Evolutionary conservation across 768 basidiomycete genomes (phyloP).

Genomic region (Boletus patriciae): DNA sequence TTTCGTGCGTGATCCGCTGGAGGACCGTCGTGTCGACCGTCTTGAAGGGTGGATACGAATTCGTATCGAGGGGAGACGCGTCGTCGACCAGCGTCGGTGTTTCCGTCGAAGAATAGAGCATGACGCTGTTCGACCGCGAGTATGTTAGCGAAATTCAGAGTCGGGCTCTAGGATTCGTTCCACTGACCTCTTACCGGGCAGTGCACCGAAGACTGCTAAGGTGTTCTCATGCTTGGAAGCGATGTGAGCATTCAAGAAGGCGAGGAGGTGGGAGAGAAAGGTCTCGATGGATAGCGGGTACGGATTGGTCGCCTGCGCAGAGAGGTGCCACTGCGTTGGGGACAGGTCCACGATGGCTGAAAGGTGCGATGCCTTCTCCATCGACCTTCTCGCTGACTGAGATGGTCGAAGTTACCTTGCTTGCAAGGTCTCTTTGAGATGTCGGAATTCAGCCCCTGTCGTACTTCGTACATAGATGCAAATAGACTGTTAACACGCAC

Average conservation of each 20-base stretch:
- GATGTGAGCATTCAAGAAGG: slow-evolving; percentile 91
- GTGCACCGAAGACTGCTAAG: slow-evolving; percentile 87
- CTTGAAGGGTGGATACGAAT: slow-evolving; percentile 83
- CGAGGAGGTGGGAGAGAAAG: slow-evolving; percentile 84
- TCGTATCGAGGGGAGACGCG: slow-evolving; percentile 56
- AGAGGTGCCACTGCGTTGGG: slow-evolving; percentile 82
- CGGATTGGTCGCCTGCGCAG: slow-evolving; percentile 48
- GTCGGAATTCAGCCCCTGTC: too few relatives aligned
- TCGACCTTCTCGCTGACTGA: slow-evolving; percentile 14
- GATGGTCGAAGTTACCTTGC: too few relatives aligned
- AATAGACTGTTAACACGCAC: too few relatives aligned
- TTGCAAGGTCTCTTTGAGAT: too few relatives aligned
- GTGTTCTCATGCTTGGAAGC: slow-evolving; percentile 90
- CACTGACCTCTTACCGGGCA: slow-evolving; percentile 78
- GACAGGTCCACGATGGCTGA: slow-evolving; percentile 85
- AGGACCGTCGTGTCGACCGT: slow-evolving; percentile 69
- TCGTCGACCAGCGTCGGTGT: slow-evolving; percentile 37
- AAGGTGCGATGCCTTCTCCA: slow-evolving; percentile 62
- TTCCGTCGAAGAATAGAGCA: slow-evolving; percentile 75
- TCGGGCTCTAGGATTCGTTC: not conserved
- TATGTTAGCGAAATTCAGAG: not conserved
- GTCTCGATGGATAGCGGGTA: slow-evolving; percentile 61
- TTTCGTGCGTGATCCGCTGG: slow-evolving; percentile 57
- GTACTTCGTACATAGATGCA: too few relatives aligned
- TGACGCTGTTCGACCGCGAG: slow-evolving; percentile 45